Conservation (phyloP, 768 basidiomycete genomes). For the Russula earlei region DNA sequence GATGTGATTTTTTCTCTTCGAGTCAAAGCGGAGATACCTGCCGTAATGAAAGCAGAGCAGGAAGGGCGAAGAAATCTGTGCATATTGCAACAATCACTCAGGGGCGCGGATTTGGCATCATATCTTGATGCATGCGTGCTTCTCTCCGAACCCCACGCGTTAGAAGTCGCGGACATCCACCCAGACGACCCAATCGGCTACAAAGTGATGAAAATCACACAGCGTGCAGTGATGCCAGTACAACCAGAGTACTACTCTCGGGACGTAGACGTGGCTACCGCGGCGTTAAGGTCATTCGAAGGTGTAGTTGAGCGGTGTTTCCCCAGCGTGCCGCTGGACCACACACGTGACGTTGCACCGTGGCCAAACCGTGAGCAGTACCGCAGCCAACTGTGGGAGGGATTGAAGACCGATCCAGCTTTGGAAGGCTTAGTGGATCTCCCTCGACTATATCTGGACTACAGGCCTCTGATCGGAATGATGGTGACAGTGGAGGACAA, state of each 20-base stretch:
- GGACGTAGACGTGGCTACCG: conserved; percentile 4
- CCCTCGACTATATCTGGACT: conserved; percentile 49
- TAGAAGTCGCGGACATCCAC: conserved; percentile 10
- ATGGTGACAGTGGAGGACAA: conserved; percentile 62
- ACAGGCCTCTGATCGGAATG: conserved; percentile 54
- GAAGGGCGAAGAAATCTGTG: conserved; percentile 5
- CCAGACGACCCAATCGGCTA: conserved; percentile 53
- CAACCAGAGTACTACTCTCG: conserved; percentile 15
- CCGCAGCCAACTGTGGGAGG: conserved; percentile 24
- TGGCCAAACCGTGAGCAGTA: conserved; percentile 12
- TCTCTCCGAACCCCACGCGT: not conserved
- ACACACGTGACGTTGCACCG: not conserved
- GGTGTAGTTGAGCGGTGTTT: conserved; percentile 3
- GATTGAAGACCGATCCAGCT: conserved; percentile 40
- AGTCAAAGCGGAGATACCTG: not conserved
- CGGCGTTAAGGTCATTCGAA: conserved; percentile 1
- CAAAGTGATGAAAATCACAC: conserved; percentile 5
- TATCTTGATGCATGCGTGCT: conserved; percentile 15
- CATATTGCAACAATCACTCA: conserved; percentile 3
- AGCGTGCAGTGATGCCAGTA: conserved; percentile 8
- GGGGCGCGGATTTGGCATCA: conserved; percentile 16
- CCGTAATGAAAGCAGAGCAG: not conserved
- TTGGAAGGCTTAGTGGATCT: conserved; percentile 27
- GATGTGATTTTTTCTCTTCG: conserved; percentile 9
- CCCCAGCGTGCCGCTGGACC: not conserved